Conservation (phyloP, 2,329 filamentous ascomycete genomes). For the Phoma sp. region DNA sequence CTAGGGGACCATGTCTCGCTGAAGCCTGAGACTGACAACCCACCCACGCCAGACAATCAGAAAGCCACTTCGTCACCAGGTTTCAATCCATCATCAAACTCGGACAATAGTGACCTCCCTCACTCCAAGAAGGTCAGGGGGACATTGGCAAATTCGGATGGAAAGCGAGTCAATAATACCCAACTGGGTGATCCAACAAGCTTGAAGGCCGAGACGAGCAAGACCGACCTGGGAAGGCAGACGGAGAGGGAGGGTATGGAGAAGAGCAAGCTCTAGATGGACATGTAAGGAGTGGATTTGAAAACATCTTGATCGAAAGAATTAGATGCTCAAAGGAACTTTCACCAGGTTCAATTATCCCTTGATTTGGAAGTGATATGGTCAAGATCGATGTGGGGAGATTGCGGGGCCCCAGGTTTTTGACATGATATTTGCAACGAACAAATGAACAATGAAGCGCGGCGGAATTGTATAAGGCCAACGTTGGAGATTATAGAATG, state of each 20-base stretch:
- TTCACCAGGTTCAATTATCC: neutral
- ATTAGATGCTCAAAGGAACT: neutral
- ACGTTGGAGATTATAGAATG: too few species aligned
- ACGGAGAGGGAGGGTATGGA: constrained; percentile 30
- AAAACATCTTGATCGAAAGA: neutral
- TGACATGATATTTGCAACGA: neutral
- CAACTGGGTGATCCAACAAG: constrained; percentile 42
- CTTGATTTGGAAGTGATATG: too few species aligned
- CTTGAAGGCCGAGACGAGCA: constrained; percentile 40
- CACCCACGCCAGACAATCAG: constrained; percentile 15
- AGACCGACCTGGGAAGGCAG: constrained; percentile 22
- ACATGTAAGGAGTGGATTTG: neutral
- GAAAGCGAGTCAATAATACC: constrained; percentile 31
- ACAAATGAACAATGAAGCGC: neutral
- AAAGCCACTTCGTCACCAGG: constrained; percentile 10
- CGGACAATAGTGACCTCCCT: constrained; percentile 24
- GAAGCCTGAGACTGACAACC: constrained; percentile 25
- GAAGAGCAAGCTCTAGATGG: constrained; percentile 29
- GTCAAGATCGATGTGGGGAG: neutral
- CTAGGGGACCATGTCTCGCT: constrained; percentile 39
- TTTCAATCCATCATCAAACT: constrained; percentile 14
- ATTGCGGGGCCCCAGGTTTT: constrained; percentile 14
- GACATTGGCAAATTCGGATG: constrained; percentile 30
- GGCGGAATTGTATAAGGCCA: neutral
- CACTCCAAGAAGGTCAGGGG: constrained; percentile 37